Conservation (phyloP, 164 flowering plant species). For the Vitis amurensis region DNA sequence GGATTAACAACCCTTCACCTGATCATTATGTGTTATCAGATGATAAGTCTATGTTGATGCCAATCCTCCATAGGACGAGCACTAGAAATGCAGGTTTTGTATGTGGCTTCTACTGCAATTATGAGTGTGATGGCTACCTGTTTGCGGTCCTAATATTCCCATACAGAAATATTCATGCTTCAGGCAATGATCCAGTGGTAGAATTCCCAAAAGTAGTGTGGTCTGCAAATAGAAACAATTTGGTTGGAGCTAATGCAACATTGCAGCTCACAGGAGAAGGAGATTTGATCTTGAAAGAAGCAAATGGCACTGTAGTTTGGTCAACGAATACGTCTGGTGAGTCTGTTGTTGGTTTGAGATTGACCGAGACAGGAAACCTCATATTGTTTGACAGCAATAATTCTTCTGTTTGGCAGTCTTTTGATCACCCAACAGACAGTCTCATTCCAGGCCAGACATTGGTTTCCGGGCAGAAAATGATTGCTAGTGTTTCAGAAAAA, state of each 20-base stretch:
- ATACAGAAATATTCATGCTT: neutral
- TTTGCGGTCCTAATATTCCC: constrained; percentile 17
- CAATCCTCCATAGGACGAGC: constrained; percentile 10
- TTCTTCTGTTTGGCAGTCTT: constrained; percentile 26
- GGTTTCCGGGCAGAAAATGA: constrained; percentile 11
- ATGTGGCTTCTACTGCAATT: constrained; percentile 29
- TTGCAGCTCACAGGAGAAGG: constrained; percentile 23
- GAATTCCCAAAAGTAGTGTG: constrained; percentile 20
- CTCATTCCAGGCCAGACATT: constrained; percentile 27
- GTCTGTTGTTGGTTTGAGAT: constrained; percentile 18
- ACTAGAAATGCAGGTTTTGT: constrained; percentile 12
- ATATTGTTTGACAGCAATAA: constrained; percentile 10
- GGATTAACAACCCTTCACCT: neutral
- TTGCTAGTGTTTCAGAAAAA: constrained; percentile 14
- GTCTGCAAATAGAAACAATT: constrained; percentile 22
- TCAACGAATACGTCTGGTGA: constrained; percentile 19
- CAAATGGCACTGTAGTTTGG: constrained; percentile 24
- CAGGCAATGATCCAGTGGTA: too few species aligned
- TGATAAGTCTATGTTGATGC: neutral
- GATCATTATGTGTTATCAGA: neutral
- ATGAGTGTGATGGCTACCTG: constrained; percentile 7
- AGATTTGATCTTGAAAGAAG: constrained; percentile 21
- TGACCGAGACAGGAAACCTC: constrained; percentile 25
- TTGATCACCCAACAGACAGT: constrained; percentile 29
- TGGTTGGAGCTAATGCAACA: constrained; percentile 14